These are phyloP conservation scores for Cryptosporidium baileyi DNA, from an alignment of 169 alveolate species.

Conservation along the genomic window DNA sequence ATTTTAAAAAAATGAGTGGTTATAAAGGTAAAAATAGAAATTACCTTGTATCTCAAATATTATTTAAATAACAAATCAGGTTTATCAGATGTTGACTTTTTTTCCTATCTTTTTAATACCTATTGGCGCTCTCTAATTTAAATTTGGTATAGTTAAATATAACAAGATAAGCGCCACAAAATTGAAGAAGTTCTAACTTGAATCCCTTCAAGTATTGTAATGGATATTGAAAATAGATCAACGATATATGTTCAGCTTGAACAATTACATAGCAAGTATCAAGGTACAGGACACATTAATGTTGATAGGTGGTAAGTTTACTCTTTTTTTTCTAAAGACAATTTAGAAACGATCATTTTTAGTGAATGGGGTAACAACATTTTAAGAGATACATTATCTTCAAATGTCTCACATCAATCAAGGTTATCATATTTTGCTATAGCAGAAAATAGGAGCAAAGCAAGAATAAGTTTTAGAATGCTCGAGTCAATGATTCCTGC, in stretches of 20 bases:
- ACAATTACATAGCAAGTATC: constrained; percentile 93
- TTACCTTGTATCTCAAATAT: neutral
- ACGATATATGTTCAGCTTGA: constrained; percentile 91
- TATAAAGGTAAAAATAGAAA: too few relatives aligned
- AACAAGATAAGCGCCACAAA: too few relatives aligned
- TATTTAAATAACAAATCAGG: neutral
- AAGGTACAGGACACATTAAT: constrained; percentile 94
- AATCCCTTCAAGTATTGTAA: neutral
- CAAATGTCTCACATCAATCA: constrained; percentile 91
- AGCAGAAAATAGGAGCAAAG: constrained; percentile 87
- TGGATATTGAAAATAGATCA: constrained; percentile 86
- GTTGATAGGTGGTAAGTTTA: constrained; percentile 89
- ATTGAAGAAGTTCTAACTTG: too few relatives aligned
- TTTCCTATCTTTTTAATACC: neutral
- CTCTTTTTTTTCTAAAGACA: neutral
- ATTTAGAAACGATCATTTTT: too few relatives aligned
- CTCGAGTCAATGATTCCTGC: constrained; percentile 55
- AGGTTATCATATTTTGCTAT: constrained; percentile 89
- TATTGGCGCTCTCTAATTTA: too few relatives aligned
- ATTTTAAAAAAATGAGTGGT: too few relatives aligned
- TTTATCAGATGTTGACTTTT: neutral
- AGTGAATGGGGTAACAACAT: constrained; percentile 92
- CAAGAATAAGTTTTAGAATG: constrained; percentile 82
- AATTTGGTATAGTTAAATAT: too few relatives aligned
- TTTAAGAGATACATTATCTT: constrained; percentile 90